Base-by-base conservation (phyloP, 2,329 filamentous ascomycete genomes). In the Fusarium sp. region DNA sequence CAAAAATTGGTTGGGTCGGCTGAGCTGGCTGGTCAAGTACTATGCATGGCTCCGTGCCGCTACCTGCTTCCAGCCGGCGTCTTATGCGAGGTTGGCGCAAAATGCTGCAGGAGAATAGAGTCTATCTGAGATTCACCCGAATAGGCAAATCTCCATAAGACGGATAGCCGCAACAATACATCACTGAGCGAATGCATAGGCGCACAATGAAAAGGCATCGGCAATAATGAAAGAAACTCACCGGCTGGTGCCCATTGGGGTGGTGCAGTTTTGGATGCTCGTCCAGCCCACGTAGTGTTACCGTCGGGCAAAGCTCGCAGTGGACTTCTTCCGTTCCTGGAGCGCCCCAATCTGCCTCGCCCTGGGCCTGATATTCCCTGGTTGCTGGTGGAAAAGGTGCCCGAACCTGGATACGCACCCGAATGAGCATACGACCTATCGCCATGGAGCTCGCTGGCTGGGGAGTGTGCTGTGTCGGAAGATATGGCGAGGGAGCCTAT, bases 361-460 rank as follows among this genome's bases (percentile, higher is more conserved):
- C 95, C 95, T 65, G 95, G 91, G 22, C 95, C 95, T 59, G 95
- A 95, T 45, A 97, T 92, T 14, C 94, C 94, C 63, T 83, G 81
- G 41, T 73, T 83, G 63, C 77, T 79, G 16, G 89, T 86, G 8
- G 88, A 86, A 61, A 89, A 88, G 54, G 88, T 88, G 65, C 92
- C 83, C 10, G 84, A 78, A 37, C 83, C 83, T 57, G 76, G 58
- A 41, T 79, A 72, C 85, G 73, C 63, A 39, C 68, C 61, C 14
- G 78, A 65, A n/a, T 71, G 73, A 9, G 77, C 61, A 45, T 80
- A 72, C 3, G 66, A 37, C 58, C 74, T 79, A 27, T 81, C 78
- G 24, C 72, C 75, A 37, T 76, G 72, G n/a, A 67, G 22, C 20
- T 81, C 87, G 86, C 73, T 70, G 22, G 69, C 66, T 13, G 77